Conservation (phyloP, 2,329 filamentous ascomycete genomes). For the Phialemonium atrogriseum region DNA sequence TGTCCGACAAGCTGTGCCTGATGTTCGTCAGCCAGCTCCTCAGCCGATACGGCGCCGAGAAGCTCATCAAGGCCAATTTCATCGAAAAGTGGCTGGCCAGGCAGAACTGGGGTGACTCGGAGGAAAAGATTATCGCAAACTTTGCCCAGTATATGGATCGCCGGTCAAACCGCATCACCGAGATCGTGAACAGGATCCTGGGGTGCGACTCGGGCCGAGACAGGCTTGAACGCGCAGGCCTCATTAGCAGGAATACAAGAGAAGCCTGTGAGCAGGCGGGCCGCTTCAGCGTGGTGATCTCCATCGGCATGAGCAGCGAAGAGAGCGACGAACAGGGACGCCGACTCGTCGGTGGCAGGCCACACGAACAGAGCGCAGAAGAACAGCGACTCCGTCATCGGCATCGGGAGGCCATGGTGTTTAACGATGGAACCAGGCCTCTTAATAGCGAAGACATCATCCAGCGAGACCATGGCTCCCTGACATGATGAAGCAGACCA, state of each 20-base stretch:
- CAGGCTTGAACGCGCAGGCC: slow-evolving; percentile 41
- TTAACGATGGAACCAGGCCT: slow-evolving; percentile 76
- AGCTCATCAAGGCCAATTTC: slow-evolving; percentile 54
- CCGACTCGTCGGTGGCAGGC: slow-evolving; percentile 23
- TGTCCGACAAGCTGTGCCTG: slow-evolving; percentile 51
- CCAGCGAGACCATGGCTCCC: slow-evolving; percentile 45
- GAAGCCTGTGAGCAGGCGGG: slow-evolving; percentile 14
- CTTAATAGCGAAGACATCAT: slow-evolving; percentile 72
- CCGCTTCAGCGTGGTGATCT: slow-evolving; percentile 24
- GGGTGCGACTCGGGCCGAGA: slow-evolving; percentile 41
- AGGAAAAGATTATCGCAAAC: slow-evolving; percentile 43
- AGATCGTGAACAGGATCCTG: slow-evolving; percentile 41
- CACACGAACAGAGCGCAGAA: slow-evolving; percentile 47
- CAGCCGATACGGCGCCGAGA: slow-evolving; percentile 47
- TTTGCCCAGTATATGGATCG: slow-evolving; percentile 43
- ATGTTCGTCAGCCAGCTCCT: slow-evolving; percentile 50
- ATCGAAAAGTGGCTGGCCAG: slow-evolving; percentile 66
- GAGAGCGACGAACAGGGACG: slow-evolving; percentile 18
- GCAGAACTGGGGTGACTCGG: slow-evolving; percentile 57
- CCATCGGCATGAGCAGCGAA: slow-evolving; percentile 24
- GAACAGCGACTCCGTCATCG: slow-evolving; percentile 68
- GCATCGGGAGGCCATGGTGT: slow-evolving; percentile 80
- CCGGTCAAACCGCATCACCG: slow-evolving; percentile 44
- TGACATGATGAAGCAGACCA: no score
- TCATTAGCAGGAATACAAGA: slow-evolving; percentile 27